Evolutionary conservation across 1,284 basidiomycete genomes (phyloP).

Genomic region (Earliella scabrosa): DNA sequence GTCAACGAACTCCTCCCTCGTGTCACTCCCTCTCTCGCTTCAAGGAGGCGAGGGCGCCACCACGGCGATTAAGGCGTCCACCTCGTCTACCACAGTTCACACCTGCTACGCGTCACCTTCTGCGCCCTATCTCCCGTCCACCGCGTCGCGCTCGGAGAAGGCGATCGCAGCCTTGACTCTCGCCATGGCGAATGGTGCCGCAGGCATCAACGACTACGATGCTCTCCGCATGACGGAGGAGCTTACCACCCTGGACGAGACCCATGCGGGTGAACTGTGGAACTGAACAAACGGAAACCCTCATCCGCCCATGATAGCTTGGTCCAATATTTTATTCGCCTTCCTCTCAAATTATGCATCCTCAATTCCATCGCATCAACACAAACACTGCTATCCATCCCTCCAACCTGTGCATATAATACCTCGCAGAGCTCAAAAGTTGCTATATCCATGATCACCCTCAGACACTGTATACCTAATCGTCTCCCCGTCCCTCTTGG

Average conservation of each 20-base stretch:
- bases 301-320: not conserved
- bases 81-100: slow-evolving; percentile 26
- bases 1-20: slow-evolving; percentile 42
- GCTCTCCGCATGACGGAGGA: slow-evolving; percentile 51
- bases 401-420: slow-evolving; percentile 3
- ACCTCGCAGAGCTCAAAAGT: slow-evolving; percentile 18
- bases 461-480: slow-evolving; percentile 25
- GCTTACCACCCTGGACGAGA: slow-evolving; percentile 43
- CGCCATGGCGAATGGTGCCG: slow-evolving; percentile 73
- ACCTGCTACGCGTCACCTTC: slow-evolving; percentile 3
- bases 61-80: not conserved
- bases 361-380: slow-evolving; percentile 3
- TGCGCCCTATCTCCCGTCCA: slow-evolving; percentile 17
- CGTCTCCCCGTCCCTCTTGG: slow-evolving; percentile 10
- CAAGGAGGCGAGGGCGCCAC: slow-evolving; percentile 7
- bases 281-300: slow-evolving; percentile 30
- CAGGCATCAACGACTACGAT: slow-evolving; percentile 65
- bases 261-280: slow-evolving; percentile 69
- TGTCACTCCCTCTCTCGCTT: slow-evolving; percentile 31
- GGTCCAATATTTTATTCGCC: not conserved
- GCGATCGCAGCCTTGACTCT: slow-evolving; percentile 64
- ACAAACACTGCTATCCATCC: slow-evolving; percentile 3
- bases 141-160: slow-evolving; percentile 54
- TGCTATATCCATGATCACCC: slow-evolving; percentile 28
- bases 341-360: not conserved